Evolutionary conservation across 2,329 filamentous ascomycete genomes (phyloP).

Genomic region (Teratosphaeria gauchensis): DNA sequence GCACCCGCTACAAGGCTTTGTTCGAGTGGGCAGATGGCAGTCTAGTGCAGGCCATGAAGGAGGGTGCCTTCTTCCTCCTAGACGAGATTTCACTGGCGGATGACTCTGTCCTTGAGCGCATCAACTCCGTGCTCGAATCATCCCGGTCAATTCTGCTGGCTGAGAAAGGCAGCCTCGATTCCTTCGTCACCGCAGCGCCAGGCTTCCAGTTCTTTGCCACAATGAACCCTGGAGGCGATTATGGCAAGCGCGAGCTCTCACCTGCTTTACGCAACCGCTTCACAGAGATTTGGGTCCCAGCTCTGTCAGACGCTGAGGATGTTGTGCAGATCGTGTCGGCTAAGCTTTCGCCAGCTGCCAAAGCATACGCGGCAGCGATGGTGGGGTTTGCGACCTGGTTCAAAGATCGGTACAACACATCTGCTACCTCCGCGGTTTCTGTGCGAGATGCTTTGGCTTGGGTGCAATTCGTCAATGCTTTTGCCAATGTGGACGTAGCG

Average conservation of each 20-base stretch:
- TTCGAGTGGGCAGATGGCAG: slow-evolving; percentile 97
- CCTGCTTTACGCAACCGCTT: slow-evolving; percentile 92
- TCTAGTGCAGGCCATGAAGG: slow-evolving; percentile 86
- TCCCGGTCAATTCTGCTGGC: slow-evolving; percentile 78
- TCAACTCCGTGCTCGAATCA: slow-evolving; percentile 94
- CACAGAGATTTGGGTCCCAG: slow-evolving; percentile 96
- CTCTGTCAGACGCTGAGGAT: slow-evolving; percentile 74
- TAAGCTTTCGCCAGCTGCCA: slow-evolving; percentile 54
- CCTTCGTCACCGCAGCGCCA: slow-evolving; percentile 62
- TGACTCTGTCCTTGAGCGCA: slow-evolving; percentile 87
- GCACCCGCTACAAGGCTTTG: slow-evolving; percentile 64
- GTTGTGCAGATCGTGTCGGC: slow-evolving; percentile 75
- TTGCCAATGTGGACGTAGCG: slow-evolving; percentile 6
- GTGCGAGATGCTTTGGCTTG: slow-evolving; percentile 88
- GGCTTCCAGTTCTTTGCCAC: slow-evolving; percentile 96
- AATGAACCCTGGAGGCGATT: slow-evolving; percentile 98
- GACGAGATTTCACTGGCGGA: slow-evolving; percentile 97
- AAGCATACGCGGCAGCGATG: slow-evolving; percentile 56
- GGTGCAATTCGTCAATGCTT: slow-evolving; percentile 77
- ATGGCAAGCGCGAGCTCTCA: slow-evolving; percentile 94
- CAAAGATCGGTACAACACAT: slow-evolving; percentile 65
- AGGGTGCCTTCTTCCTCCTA: slow-evolving; percentile 80
- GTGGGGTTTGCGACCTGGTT: slow-evolving; percentile 92
- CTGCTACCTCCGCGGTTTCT: slow-evolving; percentile 68
- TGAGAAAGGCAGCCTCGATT: slow-evolving; percentile 82